Evolutionary conservation across 1,284 basidiomycete species (phyloP), one percentile per base, ranked within the genome.

Genomic region (Coniophora puteana): DNA sequence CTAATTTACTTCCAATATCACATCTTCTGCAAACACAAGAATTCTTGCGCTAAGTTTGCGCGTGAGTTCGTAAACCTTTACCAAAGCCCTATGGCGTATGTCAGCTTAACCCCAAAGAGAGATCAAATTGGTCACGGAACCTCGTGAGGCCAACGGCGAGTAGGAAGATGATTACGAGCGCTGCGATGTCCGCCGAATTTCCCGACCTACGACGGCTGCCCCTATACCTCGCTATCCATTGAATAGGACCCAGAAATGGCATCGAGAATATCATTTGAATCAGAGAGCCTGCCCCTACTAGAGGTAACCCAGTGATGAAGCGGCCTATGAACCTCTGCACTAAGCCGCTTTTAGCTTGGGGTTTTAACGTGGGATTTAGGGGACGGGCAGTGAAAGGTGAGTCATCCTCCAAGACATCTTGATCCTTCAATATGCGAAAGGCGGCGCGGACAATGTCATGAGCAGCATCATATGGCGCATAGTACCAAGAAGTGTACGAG

Each of bases 221-320:
- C 47, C 84, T 68, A 53, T 77, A 78, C 14, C 82, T 72, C 25
- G 80, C 78, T 39, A 87, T 51, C 71, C 78, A 80, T 38, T 84
- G 78, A 25, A 88, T 58, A 16, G 83, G 82, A 0, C 69, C 74
- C 38, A 83, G 64, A 41, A 83, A 57, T 16, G 77, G 78, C 13
- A 79, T 56, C 4, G 83, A 75, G 23, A 83, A 55, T 7, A 88
- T 58, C 71, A 85, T 76, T 37, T 85, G 80, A 8, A 88, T 72
- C 31, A 89, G 61, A 16, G 83, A 88, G n/a, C 78, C 76, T 27
- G 82, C 83, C 7, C 86, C 85, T 8, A 90, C 72, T 36, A 89
- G 71, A 18, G 87, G 87, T 11, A 90, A 66, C 16, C 87, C 86
- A 16, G 89, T 62, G 12, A 89, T 50, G 55, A 89, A 83, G 20